Percentiles rank a stretch among this genome's conserved stretches.
phyloP scores from a whole-genome alignment of 371 early-diverging fungal species.

The Mortierella sp. region DNA sequence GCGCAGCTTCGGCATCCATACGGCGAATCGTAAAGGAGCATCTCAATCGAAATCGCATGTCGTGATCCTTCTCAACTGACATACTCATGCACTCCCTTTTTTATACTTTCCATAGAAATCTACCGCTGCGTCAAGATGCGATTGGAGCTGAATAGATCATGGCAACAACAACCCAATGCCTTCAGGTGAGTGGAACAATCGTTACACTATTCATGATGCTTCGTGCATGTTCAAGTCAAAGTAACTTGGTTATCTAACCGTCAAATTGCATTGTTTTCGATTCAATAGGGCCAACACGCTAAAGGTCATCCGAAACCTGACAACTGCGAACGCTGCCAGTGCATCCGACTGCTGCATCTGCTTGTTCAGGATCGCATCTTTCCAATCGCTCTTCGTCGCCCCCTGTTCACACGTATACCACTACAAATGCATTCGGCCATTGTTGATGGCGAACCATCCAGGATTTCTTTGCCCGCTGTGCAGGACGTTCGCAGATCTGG shows the following conservation, averaged over 20 bases:
- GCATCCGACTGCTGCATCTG: constrained; percentile 95
- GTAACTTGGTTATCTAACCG: background rate
- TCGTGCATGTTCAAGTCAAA: background rate
- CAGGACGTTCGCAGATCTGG: constrained; percentile 93
- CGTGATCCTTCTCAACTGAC: background rate
- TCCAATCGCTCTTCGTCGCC: constrained; percentile 94
- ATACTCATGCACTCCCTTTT: background rate
- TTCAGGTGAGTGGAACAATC: constrained; percentile 58
- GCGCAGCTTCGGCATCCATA: background rate
- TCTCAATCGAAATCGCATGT: background rate
- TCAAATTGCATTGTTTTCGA: background rate
- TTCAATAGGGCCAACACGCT: constrained; percentile 49
- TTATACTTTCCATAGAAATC: background rate
- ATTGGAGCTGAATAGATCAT: constrained; percentile 82
- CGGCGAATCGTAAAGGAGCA: background rate
- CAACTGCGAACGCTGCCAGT: constrained; percentile 46
- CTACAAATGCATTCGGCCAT: constrained; percentile 91
- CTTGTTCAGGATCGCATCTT: constrained; percentile 88
- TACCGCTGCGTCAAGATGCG: constrained; percentile 69
- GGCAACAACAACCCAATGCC: constrained; percentile 72
- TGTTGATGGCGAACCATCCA: constrained; percentile 77
- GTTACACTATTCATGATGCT: background rate
- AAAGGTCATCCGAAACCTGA: constrained; percentile 49
- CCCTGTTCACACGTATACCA: constrained; percentile 97
- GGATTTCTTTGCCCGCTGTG: constrained; percentile 96